Percentiles rank a stretch among this genome's conserved stretches.
Evolutionary conservation across 75 land plant genomes (phyloP).

Genomic region (Gnetum montanum): DNA sequence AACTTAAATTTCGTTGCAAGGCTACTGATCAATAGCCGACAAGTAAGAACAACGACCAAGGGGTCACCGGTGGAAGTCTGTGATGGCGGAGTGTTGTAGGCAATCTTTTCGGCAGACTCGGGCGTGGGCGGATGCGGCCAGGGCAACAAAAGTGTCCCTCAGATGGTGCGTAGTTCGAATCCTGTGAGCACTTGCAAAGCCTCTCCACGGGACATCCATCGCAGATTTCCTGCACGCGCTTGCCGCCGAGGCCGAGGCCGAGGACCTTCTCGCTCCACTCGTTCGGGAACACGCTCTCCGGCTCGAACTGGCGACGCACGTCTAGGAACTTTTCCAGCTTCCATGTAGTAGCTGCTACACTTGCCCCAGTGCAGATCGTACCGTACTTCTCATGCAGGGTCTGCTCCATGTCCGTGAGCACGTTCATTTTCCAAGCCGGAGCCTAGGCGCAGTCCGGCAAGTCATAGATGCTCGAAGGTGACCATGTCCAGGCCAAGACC

Average conservation of each 20-base stretch:
- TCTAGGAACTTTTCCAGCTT: constrained; percentile 54
- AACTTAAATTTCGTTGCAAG: too few species aligned
- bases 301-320: constrained; percentile 44
- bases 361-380: constrained; percentile 85
- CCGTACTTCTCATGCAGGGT: constrained; percentile 62
- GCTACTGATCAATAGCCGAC: too few species aligned
- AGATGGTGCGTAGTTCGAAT: constrained; percentile 59
- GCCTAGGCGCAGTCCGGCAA: constrained; percentile 30
- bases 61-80: too few species aligned
- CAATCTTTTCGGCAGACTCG: constrained; percentile 57
- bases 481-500: constrained; percentile 49
- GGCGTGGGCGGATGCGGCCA: constrained; percentile 47
- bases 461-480: constrained; percentile 57
- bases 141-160: constrained; percentile 49
- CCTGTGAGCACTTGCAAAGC: constrained; percentile 60
- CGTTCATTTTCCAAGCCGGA: constrained; percentile 53
- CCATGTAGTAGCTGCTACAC: constrained; percentile 54
- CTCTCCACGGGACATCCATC: constrained; percentile 78
- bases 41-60: too few species aligned
- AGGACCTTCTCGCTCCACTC: constrained; percentile 66
- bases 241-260: constrained; percentile 28
- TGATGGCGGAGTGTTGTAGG: too few species aligned
- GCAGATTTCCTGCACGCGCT: constrained; percentile 8
- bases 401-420: constrained; percentile 73
- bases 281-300: constrained; percentile 50